Conservation (phyloP, 179 eudicot genomes). For the Corrigiola litoralis region DNA sequence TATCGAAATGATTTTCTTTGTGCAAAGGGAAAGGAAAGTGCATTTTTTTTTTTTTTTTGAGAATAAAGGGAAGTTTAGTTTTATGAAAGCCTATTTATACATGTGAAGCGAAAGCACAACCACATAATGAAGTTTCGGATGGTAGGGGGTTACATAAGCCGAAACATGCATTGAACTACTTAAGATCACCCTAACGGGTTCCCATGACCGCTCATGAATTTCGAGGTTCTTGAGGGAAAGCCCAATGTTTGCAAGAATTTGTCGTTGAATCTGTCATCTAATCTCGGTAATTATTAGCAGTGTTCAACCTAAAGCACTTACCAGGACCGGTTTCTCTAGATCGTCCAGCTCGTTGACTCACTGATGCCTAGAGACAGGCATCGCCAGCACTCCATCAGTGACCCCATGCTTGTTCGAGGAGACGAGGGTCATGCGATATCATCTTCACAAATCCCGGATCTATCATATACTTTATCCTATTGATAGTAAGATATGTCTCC, state of each 20-base stretch:
- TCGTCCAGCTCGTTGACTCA: constrained; percentile 57
- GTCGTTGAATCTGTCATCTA: constrained; percentile 53
- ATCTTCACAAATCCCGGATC: constrained; percentile 65
- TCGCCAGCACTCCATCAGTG: constrained; percentile 43
- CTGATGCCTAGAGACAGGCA: constrained; percentile 63
- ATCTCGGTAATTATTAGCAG: constrained; percentile 40
- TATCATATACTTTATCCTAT: constrained; percentile 57
- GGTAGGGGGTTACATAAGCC: no score
- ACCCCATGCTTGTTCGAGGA: constrained; percentile 64
- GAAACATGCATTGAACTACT: no score
- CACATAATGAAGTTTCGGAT: no score
- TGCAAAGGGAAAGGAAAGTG: no score
- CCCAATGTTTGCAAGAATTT: constrained; percentile 59
- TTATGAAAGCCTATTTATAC: no score
- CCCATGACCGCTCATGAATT: constrained; percentile 48
- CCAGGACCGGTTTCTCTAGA: constrained; percentile 68
- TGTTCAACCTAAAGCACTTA: constrained; percentile 52
- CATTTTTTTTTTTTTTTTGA: no score
- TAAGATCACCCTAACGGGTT: no score
- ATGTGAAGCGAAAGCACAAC: no score
- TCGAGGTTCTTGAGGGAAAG: constrained; percentile 59
- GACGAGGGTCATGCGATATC: constrained; percentile 58
- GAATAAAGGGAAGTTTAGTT: no score
- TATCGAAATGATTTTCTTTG: no score
- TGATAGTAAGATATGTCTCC: constrained; percentile 68